phyloP scores from a whole-genome alignment of 768 basidiomycete species.

The Tylopilus rubrobrunneus region DNA sequence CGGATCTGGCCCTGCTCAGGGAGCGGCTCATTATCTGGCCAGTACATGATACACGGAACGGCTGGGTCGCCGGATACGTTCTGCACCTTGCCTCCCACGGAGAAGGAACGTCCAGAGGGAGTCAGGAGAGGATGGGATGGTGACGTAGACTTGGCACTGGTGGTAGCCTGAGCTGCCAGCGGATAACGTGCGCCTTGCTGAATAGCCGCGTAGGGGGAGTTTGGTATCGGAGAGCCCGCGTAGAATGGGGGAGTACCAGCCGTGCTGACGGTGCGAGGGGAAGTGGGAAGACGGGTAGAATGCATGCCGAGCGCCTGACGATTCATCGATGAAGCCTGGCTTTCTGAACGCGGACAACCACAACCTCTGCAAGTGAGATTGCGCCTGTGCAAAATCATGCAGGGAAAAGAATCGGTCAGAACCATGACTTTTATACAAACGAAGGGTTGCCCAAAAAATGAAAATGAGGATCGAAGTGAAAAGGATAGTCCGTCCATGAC shows the following conservation, averaged over 20 bases:
- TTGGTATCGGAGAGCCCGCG: slow-evolving; percentile 23
- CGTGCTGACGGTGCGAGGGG: slow-evolving; percentile 21
- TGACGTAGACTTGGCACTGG: slow-evolving; percentile 32
- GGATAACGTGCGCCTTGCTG: slow-evolving; percentile 26
- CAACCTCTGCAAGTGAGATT: slow-evolving; percentile 77
- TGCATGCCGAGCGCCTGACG: slow-evolving; percentile 28
- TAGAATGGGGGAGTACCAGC: slow-evolving; percentile 16
- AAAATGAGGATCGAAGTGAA: slow-evolving; percentile 4
- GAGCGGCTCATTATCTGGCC: slow-evolving; percentile 86
- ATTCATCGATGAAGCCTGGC: slow-evolving; percentile 28
- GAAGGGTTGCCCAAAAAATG: not conserved
- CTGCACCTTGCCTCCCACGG: slow-evolving; percentile 72
- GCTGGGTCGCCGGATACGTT: slow-evolving; percentile 74
- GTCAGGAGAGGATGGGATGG: slow-evolving; percentile 73
- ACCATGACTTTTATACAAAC: slow-evolving; percentile 28
- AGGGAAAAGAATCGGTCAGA: slow-evolving; percentile 47
- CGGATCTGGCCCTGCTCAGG: slow-evolving; percentile 79
- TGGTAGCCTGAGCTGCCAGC: slow-evolving; percentile 21
- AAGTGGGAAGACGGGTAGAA: slow-evolving; percentile 20
- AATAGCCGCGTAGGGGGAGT: slow-evolving; percentile 24
- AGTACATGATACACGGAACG: slow-evolving; percentile 78
- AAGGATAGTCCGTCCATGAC: slow-evolving; percentile 1
- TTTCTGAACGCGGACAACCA: slow-evolving; percentile 54
- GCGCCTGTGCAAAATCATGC: slow-evolving; percentile 58
- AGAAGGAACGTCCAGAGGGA: slow-evolving; percentile 76